Percentiles rank a stretch among this genome's conserved stretches.
Conservation (phyloP, 768 basidiomycete species). For the Mycena latifolia region DNA sequence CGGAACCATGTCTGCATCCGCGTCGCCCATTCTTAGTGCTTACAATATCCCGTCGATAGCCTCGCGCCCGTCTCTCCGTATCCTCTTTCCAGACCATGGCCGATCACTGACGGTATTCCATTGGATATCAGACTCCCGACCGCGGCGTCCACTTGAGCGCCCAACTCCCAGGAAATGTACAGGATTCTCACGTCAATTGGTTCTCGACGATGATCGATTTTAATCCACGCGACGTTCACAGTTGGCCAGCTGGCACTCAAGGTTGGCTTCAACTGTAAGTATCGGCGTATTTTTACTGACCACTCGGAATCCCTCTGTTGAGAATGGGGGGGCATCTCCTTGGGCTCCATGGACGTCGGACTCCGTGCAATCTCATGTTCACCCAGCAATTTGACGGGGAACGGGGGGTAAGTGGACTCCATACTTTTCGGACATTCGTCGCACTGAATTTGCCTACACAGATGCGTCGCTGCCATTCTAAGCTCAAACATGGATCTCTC, state of each 20-base stretch:
- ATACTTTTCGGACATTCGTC: not conserved
- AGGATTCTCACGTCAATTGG: constrained; percentile 49
- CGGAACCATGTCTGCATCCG: not conserved
- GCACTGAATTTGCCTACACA: constrained; percentile 38
- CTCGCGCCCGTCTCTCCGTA: constrained; percentile 63
- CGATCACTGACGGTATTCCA: not conserved
- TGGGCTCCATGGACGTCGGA: constrained; percentile 66
- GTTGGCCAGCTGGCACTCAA: constrained; percentile 38
- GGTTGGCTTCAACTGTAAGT: constrained; percentile 24
- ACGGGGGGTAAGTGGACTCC: constrained; percentile 56
- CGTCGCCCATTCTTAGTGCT: constrained; percentile 55
- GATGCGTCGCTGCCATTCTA: constrained; percentile 62
- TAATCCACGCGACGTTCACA: constrained; percentile 42
- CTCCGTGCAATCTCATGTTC: constrained; percentile 61
- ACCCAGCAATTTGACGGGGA: constrained; percentile 60
- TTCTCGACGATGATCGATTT: constrained; percentile 66
- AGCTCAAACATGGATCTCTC: constrained; percentile 69
- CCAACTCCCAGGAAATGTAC: constrained; percentile 42
- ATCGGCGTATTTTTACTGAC: constrained; percentile 8
- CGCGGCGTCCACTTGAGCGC: constrained; percentile 47
- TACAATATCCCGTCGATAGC: constrained; percentile 73
- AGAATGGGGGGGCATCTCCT: constrained; percentile 62
- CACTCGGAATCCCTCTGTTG: not conserved
- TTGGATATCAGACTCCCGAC: constrained; percentile 73
- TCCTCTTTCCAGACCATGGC: not conserved